Evolutionary conservation across 2,329 filamentous ascomycete species (phyloP), one percentile per base, ranked within the genome.

Genomic region (Eutypella sp.): DNA sequence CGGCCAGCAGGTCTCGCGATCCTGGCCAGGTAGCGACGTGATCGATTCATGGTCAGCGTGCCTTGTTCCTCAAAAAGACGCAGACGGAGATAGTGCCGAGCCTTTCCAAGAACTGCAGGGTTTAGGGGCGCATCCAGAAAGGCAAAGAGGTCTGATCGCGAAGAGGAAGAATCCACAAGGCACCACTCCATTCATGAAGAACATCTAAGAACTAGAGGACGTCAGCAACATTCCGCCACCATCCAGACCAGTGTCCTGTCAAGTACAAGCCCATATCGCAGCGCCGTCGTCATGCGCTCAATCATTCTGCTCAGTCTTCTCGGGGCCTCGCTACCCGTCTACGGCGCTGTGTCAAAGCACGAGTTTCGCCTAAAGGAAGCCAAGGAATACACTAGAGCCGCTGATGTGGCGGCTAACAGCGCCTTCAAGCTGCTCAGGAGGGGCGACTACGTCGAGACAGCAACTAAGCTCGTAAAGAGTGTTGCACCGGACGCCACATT

Each of bases 381-480:
- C 10, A 36, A 51, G 6, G 38, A 42, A 25, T 56, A 56, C 43
- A 42, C 42, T 41, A 55, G 55, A 39, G 49, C 56, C 10, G 36
- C 47, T 5, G 45, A 41, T 40, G 50, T 53, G 7, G 40, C 34
- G 23, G 37, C 41, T 22, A 44, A 34, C 45, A 23, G 47, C n/a
- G 38, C 41, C 2, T 36, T 54, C n/a, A 45, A 47, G 27, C 25
- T 52, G 3, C 45, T 54, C n/a, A 48, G 46, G 27, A 51, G 57
- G 20, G 60, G 47, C 5, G 54, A 53, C 29, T 70, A 69, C 29
- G 54, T 70, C 4, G 59, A 64, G 31, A 62, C 64, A 5, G 70
- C 70, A 2, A 65, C 52, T 4, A 61, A 62, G 4, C 49, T 69
- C 15, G 62, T 71, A 16, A 63, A 67, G 56, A 55, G 56, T 4